These are phyloP conservation scores for Toxoplasma gondii DNA, from an alignment of 169 alveolate species.

Conservation along the genomic window DNA sequence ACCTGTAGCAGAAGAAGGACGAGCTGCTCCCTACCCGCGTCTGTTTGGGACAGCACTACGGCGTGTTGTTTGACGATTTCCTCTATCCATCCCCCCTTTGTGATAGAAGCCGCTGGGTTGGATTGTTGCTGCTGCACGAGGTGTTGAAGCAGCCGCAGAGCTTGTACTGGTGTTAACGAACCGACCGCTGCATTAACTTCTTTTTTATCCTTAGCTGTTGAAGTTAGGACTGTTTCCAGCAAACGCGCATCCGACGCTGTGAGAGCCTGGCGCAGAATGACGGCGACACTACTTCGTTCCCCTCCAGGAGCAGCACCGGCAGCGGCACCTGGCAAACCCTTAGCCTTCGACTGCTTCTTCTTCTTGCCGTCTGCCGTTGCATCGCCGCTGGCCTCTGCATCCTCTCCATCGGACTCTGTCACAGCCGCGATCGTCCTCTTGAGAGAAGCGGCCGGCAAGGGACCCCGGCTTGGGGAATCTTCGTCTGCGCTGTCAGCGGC, in stretches of 20 bases:
- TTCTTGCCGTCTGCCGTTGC: neutral
- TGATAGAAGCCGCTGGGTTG: slow-evolving; percentile 10
- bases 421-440: slow-evolving; percentile 10
- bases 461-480: neutral
- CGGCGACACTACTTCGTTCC: slow-evolving; percentile 22
- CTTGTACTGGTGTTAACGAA: slow-evolving; percentile 32
- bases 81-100: slow-evolving; percentile 52
- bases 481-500: neutral
- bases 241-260: slow-evolving; percentile 32
- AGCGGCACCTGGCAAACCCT: neutral
- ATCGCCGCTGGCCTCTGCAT: neutral
- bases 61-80: slow-evolving; percentile 61
- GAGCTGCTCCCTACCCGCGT: slow-evolving; percentile 49
- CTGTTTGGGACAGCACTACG: neutral
- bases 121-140: slow-evolving; percentile 61
- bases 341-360: neutral
- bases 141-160: slow-evolving; percentile 50
- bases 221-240: slow-evolving; percentile 24
- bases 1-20: slow-evolving; percentile 31
- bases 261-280: slow-evolving; percentile 50
- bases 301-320: neutral
- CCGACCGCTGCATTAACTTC: slow-evolving; percentile 51
- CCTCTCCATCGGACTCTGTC: neutral
- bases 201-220: slow-evolving; percentile 7
- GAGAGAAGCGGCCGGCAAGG: slow-evolving; percentile 17